A percentile compares a stretch with the other conserved stretches of the same genome.
These are phyloP conservation scores for Piper longum DNA, from an alignment of 164 flowering plant species.

Conservation along the genomic window DNA sequence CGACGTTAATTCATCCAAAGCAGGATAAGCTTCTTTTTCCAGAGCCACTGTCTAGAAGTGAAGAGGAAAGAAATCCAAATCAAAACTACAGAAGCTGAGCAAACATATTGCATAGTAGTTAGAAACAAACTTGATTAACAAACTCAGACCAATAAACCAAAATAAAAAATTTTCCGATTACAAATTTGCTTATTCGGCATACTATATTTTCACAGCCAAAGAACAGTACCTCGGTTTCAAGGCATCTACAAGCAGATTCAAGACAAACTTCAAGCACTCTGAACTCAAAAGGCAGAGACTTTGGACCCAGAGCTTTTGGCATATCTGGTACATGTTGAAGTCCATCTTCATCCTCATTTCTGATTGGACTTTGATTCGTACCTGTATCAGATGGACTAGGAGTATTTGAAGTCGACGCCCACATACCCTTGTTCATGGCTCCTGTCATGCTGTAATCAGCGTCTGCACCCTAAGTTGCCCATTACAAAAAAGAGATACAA, in stretches of 20 bases:
- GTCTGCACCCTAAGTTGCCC: not conserved
- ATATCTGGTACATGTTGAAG: not conserved
- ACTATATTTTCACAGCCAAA: not conserved
- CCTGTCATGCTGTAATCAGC: not conserved
- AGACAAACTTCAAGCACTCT: constrained; percentile 37
- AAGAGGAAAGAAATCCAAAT: not conserved
- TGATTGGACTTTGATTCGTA: not conserved
- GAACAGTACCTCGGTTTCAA: constrained; percentile 28
- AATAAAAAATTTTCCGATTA: too few relatives aligned
- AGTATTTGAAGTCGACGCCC: not conserved
- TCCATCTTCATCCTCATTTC: not conserved
- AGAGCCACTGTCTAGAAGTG: constrained; percentile 25
- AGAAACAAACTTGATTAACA: not conserved
- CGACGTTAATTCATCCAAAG: constrained; percentile 43
- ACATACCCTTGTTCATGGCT: constrained; percentile 1
- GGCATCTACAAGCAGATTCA: constrained; percentile 33
- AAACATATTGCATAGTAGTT: not conserved
- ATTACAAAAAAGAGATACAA: too few relatives aligned
- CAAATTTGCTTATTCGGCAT: not conserved
- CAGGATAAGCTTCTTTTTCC: constrained; percentile 53
- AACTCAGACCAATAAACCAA: not conserved
- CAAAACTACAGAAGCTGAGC: not conserved
- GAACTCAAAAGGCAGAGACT: constrained; percentile 33
- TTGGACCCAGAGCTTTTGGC: constrained; percentile 10
- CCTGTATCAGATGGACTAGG: not conserved